Evolutionary conservation across 2,329 filamentous ascomycete species (phyloP).

Genomic region (Fusarium tupiense): DNA sequence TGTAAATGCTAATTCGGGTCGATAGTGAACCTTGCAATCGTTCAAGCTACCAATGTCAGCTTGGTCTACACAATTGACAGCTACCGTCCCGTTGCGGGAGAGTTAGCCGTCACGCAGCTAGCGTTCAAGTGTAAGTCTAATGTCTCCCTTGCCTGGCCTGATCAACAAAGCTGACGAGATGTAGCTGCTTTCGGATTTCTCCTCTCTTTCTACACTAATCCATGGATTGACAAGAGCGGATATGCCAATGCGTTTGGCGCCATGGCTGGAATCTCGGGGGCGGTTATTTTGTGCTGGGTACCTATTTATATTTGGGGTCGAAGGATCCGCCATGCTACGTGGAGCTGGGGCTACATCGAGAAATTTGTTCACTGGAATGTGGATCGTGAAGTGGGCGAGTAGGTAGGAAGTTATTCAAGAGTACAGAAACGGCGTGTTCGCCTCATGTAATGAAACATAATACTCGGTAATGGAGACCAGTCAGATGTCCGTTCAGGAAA

Average conservation of each 20-base stretch:
- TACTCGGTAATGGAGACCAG: rapidly evolving
- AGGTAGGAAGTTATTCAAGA: background rate
- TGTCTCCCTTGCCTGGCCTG: rapidly evolving
- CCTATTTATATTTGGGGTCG: background rate
- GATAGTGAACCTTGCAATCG: slow-evolving; percentile 63
- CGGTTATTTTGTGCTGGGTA: background rate
- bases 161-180: background rate
- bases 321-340: background rate
- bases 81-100: slow-evolving; percentile 66
- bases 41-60: slow-evolving; percentile 64
- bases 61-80: slow-evolving; percentile 67
- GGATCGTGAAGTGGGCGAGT: background rate
- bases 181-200: slow-evolving; percentile 65
- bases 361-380: background rate
- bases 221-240: slow-evolving; percentile 62
- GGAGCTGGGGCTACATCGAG: background rate
- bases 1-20: rapidly evolving
- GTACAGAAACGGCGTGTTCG: rapidly evolving
- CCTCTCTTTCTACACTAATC: slow-evolving; percentile 68
- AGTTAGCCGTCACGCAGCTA: slow-evolving; percentile 62
- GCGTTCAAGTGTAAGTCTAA: slow-evolving; percentile 62
- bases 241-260: slow-evolving; percentile 62
- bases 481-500: background rate
- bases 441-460: background rate
- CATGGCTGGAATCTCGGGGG: slow-evolving; percentile 57